Evolutionary conservation across 441 rosid species (phyloP).

Genomic region (Pelargonium australe): DNA sequence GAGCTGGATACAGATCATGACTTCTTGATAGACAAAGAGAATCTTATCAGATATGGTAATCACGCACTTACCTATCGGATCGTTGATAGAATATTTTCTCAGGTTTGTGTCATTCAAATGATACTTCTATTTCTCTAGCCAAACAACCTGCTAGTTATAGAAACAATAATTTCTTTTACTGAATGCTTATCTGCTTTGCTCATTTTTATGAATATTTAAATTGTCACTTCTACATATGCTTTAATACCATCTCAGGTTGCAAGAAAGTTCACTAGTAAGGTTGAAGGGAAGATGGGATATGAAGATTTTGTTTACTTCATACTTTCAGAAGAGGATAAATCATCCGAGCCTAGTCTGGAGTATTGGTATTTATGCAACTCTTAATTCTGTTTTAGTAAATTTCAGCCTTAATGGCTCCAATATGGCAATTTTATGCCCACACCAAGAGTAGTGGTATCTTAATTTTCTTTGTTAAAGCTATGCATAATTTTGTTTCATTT

Average conservation of each 20-base stretch:
- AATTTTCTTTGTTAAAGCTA: background rate
- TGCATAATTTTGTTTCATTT: background rate
- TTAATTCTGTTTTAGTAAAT: constrained; percentile 7
- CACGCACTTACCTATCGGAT: constrained; percentile 97
- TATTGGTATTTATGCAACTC: constrained; percentile 52
- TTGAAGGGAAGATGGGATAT: constrained; percentile 97
- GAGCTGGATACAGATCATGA: constrained; percentile 97
- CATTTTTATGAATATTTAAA: constrained; percentile 6
- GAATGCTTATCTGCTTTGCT: constrained; percentile 15
- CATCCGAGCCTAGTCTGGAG: constrained; percentile 94
- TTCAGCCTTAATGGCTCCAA: background rate
- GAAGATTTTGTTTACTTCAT: constrained; percentile 98
- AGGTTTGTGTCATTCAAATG: constrained; percentile 45
- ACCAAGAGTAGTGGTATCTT: background rate
- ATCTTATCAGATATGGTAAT: constrained; percentile 95
- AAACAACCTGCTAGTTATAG: constrained; percentile 10
- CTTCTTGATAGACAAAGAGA: constrained; percentile 93
- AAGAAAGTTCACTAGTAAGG: constrained; percentile 81
- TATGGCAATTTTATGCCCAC: background rate
- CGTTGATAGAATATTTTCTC: constrained; percentile 95
- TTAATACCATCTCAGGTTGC: constrained; percentile 49
- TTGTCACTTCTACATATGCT: constrained; percentile 15
- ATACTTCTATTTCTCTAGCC: constrained; percentile 9
- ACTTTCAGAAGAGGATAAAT: constrained; percentile 94
- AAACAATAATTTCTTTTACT: constrained; percentile 6